A percentile compares a stretch with the other conserved stretches of the same genome.
phyloP scores from a whole-genome alignment of 176 grass and related monocot species.

The Eragrostis curvula region DNA sequence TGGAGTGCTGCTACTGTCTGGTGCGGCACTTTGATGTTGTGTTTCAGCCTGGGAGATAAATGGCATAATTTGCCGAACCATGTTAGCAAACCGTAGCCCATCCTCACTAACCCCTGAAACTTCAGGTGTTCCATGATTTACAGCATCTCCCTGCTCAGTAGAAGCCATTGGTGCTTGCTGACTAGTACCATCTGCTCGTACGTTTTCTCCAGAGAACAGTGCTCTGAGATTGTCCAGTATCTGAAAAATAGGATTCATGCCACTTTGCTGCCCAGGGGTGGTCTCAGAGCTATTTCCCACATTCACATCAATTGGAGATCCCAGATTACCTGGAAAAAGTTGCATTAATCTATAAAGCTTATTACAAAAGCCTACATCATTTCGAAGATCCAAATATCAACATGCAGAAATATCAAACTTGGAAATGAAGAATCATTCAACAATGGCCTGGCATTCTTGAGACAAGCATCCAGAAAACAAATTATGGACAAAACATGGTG shows the following conservation, averaged over 20 bases:
- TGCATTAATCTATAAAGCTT: slow-evolving; percentile 1
- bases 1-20: slow-evolving; percentile 31
- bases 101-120: slow-evolving; percentile 61
- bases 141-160: slow-evolving; percentile 44
- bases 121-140: slow-evolving; percentile 46
- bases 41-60: slow-evolving; percentile 67
- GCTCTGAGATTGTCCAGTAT: slow-evolving; percentile 56
- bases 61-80: slow-evolving; percentile 86
- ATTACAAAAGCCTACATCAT: neutral
- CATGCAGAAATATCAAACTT: slow-evolving; percentile 12
- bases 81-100: slow-evolving; percentile 73
- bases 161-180: slow-evolving; percentile 53
- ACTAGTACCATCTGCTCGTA: slow-evolving; percentile 42
- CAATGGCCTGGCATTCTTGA: slow-evolving; percentile 20
- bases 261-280: slow-evolving; percentile 51
- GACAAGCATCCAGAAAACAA: slow-evolving; percentile 11
- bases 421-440: slow-evolving; percentile 37
- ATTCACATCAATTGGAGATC: slow-evolving; percentile 26
- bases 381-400: neutral
- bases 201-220: slow-evolving; percentile 56
- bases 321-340: slow-evolving; percentile 47
- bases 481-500: neutral
- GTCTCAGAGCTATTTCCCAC: slow-evolving; percentile 38
- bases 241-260: slow-evolving; percentile 53
- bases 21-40: slow-evolving; percentile 44